These are phyloP conservation scores for Rhizophora mangle DNA, from an alignment of 345 rosid genomes.

Conservation along the genomic window DNA sequence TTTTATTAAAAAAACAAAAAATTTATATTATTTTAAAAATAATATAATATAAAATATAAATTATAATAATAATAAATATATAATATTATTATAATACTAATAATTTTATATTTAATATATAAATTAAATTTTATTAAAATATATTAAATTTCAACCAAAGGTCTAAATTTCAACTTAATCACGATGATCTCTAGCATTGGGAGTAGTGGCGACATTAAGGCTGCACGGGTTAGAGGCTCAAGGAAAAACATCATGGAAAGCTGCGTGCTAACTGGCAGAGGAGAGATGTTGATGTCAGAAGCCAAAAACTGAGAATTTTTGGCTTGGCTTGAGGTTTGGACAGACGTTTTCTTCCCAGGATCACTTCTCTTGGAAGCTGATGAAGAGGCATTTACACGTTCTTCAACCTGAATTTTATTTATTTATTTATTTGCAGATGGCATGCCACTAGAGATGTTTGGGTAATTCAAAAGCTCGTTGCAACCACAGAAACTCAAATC, in stretches of 20 bases:
- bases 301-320: conserved; percentile 53
- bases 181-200: conserved; percentile 50
- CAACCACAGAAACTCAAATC: too few species aligned
- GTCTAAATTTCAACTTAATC: conserved; percentile 69
- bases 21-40: too few species aligned
- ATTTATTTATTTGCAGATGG: background rate
- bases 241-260: conserved; percentile 53
- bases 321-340: conserved; percentile 46
- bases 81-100: too few species aligned
- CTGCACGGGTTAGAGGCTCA: conserved; percentile 67
- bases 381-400: conserved; percentile 2
- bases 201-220: conserved; percentile 58
- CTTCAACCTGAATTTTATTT: conserved; percentile 9
- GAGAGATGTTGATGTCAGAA: conserved; percentile 44
- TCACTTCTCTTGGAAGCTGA: conserved; percentile 40
- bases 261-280: conserved; percentile 86
- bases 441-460: too few species aligned
- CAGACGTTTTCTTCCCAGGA: conserved; percentile 62
- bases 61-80: too few species aligned
- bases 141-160: too few species aligned
- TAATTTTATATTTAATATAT: too few species aligned
- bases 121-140: too few species aligned
- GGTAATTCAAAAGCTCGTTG: too few species aligned
- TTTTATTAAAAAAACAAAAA: too few species aligned
- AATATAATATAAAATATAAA: too few species aligned